These are phyloP conservation scores for Eutrema yunnanense DNA, from an alignment of 345 rosid species.

Conservation along the genomic window DNA sequence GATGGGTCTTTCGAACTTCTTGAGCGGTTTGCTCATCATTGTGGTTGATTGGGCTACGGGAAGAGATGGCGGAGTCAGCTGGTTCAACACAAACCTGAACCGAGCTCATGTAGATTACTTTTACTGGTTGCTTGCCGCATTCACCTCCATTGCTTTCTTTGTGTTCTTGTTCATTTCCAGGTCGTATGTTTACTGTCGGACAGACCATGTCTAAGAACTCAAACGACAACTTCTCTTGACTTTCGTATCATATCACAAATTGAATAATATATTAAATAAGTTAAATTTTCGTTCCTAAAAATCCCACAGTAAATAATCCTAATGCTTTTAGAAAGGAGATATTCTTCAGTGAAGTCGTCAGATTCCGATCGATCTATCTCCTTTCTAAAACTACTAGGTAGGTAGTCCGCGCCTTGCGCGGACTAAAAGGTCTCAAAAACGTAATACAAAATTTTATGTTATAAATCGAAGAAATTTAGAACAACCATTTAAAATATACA, in stretches of 20 bases:
- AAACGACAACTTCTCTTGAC: background rate
- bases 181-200: background rate
- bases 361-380: too few relatives aligned
- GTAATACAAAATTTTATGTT: too few relatives aligned
- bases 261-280: too few relatives aligned
- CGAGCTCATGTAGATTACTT: conserved; percentile 1
- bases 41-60: background rate
- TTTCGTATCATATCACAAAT: background rate
- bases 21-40: background rate
- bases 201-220: background rate
- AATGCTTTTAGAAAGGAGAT: too few relatives aligned
- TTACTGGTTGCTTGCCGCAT: background rate
- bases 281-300: too few relatives aligned
- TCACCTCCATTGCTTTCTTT: background rate
- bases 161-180: background rate
- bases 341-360: too few relatives aligned
- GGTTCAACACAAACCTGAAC: background rate
- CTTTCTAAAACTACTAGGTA: too few relatives aligned
- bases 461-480: too few relatives aligned
- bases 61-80: background rate
- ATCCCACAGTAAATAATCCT: too few relatives aligned
- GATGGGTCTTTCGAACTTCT: conserved; percentile 2
- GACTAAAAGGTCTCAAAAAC: too few relatives aligned
- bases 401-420: too few relatives aligned
- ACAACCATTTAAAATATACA: too few relatives aligned